Evolutionary conservation across 2,329 filamentous ascomycete genomes (phyloP), one percentile per base, ranked within the genome.

Genomic region (Aspergillus piperis): DNA sequence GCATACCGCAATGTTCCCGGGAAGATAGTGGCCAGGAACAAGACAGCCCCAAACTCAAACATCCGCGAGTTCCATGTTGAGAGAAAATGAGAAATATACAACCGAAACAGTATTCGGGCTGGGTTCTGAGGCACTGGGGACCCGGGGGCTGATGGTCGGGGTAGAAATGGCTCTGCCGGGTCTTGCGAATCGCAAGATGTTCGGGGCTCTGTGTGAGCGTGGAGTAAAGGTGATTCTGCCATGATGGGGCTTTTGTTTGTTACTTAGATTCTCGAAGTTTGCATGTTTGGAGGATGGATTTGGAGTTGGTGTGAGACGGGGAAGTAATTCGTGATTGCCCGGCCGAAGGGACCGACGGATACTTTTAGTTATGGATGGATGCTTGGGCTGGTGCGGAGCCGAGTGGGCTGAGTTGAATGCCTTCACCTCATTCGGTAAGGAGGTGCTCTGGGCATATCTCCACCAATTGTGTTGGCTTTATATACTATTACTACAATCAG

Each of bases 1-100:
- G 88, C 81, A 38, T 86, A 88, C 21, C 89, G 79, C 21, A 92
- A 76, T 0, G 88, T 90, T 0, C 79, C 75, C 0, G 83, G 83
- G 65, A 80, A 88, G 49, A 85, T 80, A 1, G 79, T 73, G 0
- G 84, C 84, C 8, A 88, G 77, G 70, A 83, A 88, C 5, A 88
- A 76, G 5, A 88, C 83, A 5, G 84, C 82, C 30, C 81, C 86
- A 58, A 88, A 88, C 68, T 89, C 86, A 63, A 88, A 89, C 58
- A 86, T 75, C 19, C 86, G 83, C 0, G 85, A 84, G 71, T 88
- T 89, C 84, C 84, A 88, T 52, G 86, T 84, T 4, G 86, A 88
- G 0, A 88, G 75, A 55, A 84, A 81, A 64, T 88, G 86, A 0
- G 86, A 88, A 1, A 78, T 68, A 67, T 87, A 89, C 6, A 88